Conservation (phyloP, 225 moss, liverwort and hornwort genomes). For the Climacium dendroides region DNA sequence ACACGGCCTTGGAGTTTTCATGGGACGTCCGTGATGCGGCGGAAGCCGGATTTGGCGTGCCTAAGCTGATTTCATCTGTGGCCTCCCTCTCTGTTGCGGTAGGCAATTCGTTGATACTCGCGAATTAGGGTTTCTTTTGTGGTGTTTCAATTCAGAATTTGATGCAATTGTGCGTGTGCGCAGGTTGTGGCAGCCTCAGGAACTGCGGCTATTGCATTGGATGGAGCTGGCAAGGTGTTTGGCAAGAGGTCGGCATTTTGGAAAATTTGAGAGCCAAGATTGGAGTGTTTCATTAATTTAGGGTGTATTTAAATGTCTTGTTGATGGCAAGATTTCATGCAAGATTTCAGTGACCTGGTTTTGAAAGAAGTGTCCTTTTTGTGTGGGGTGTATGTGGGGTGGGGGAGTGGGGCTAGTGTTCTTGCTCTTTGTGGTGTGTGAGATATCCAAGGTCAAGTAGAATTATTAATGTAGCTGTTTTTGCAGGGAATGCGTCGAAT, state of each 20-base stretch:
- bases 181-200: constrained; percentile 93
- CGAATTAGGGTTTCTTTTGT: not conserved
- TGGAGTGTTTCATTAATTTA: not conserved
- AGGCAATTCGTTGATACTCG: not conserved
- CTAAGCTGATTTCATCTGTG: constrained; percentile 52
- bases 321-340: not conserved
- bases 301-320: not conserved
- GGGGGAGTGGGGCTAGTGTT: not conserved
- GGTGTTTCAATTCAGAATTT: not conserved
- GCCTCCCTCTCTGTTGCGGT: constrained; percentile 93
- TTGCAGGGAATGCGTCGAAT: constrained; percentile 71
- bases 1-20: constrained; percentile 63
- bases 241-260: constrained; percentile 56
- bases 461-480: not conserved
- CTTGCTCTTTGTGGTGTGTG: not conserved
- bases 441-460: not conserved
- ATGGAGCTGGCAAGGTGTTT: constrained; percentile 79
- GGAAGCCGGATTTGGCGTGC: constrained; percentile 82
- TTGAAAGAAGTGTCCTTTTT: not conserved
- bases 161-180: constrained; percentile 3
- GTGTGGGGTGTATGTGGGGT: not conserved
- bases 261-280: not conserved
- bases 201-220: constrained; percentile 73
- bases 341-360: not conserved
- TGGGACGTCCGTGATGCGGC: constrained; percentile 84